Evolutionary conservation across 2,329 filamentous ascomycete genomes (phyloP).

Genomic region (Trichoderma simmonsii): DNA sequence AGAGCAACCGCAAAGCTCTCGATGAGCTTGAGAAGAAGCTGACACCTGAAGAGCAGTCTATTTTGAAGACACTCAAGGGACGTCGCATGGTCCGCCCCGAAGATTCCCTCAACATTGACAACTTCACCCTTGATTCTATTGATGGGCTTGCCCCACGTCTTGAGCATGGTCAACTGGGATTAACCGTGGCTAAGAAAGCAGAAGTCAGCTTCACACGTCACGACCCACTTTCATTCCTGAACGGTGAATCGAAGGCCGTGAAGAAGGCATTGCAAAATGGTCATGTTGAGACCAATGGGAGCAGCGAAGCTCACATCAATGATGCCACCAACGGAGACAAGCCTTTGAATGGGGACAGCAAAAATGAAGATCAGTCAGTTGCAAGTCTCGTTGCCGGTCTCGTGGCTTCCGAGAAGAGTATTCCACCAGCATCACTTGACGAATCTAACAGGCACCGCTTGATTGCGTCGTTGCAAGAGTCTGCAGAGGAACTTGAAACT

Average conservation of each 20-base stretch:
- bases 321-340: not conserved
- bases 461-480: not conserved
- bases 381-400: not conserved
- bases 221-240: not conserved
- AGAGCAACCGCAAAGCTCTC: not conserved
- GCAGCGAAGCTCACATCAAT: not conserved
- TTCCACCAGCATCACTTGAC: not conserved
- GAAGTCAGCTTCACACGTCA: not conserved
- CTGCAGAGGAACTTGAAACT: slow-evolving; percentile 10
- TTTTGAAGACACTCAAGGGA: slow-evolving; percentile 30
- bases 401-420: not conserved
- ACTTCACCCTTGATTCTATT: slow-evolving; percentile 30
- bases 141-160: slow-evolving; percentile 22
- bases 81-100: slow-evolving; percentile 34
- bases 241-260: not conserved
- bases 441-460: slow-evolving; percentile 10
- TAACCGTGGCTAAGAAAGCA: not conserved
- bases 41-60: slow-evolving; percentile 25
- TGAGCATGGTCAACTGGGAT: not conserved
- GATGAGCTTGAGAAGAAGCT: slow-evolving; percentile 19
- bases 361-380: not conserved
- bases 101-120: slow-evolving; percentile 31
- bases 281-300: not conserved
- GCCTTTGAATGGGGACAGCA: not conserved
- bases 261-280: not conserved